These are phyloP conservation scores for Silene uniflora DNA, from an alignment of 148 eudicot genomes.

Conservation along the genomic window DNA sequence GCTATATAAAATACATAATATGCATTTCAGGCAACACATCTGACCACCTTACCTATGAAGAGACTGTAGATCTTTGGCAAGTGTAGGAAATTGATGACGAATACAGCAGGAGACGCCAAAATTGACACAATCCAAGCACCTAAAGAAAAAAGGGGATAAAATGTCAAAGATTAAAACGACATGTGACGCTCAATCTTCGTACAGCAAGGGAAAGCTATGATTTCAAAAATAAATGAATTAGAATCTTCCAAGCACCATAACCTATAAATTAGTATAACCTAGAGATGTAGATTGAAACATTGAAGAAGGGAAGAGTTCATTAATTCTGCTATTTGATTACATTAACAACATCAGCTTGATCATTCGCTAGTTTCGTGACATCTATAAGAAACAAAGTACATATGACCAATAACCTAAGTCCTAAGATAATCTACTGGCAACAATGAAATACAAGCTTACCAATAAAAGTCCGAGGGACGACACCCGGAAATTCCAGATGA, in stretches of 20 bases:
- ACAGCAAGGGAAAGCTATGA: not conserved
- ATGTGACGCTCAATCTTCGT: not conserved
- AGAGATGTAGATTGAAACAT: not conserved
- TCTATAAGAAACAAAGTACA: not conserved
- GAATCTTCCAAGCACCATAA: not conserved
- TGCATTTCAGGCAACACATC: not conserved
- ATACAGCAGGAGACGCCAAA: conserved; percentile 64
- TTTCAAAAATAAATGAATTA: not conserved
- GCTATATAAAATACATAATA: not conserved
- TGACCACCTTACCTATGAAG: conserved; percentile 49
- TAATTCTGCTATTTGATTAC: not conserved
- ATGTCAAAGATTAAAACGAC: not conserved
- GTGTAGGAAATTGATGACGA: conserved; percentile 42
- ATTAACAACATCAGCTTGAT: not conserved
- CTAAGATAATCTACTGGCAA: not conserved
- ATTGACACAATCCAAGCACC: conserved; percentile 81
- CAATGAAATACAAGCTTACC: conserved; percentile 36
- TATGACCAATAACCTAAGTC: not conserved
- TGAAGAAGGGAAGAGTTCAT: not conserved
- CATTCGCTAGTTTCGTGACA: not conserved
- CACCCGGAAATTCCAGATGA: conserved; percentile 99
- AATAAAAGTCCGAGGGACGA: conserved; percentile 90
- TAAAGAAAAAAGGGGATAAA: conserved; percentile 15
- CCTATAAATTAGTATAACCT: not conserved
- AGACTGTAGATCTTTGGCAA: conserved; percentile 77